Base-by-base conservation (phyloP, 352 stramenopile genomes). In the Phytophthora multivora region DNA sequence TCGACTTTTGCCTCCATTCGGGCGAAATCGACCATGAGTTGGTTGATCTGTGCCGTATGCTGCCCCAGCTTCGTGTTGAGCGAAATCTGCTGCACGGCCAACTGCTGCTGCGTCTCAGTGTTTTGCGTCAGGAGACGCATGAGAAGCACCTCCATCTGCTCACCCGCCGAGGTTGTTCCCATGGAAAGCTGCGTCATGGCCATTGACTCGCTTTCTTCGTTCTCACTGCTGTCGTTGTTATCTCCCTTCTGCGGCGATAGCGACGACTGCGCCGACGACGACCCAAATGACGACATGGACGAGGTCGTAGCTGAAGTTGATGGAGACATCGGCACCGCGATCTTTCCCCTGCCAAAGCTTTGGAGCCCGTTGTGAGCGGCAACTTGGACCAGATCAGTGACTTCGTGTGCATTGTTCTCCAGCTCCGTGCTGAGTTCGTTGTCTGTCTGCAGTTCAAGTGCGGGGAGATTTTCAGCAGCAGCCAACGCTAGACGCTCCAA, bases 71-170 rank as follows among this genome's bases (percentile, higher is more conserved):
- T 90, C 19, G 65, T 72, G 43, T 71, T 82, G 25, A 95, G 71
- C 33, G 76, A 83, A 41, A 90, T 80, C 66, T 93, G 84, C 62
- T 93, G 86, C 52, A 65, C 80, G 10, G 84, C 84, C 19, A 93
- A 63, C 57, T 92, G 86, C 70, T 95, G 72, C 68, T 93, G 86
- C 38, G 86, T 92, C 70, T 92, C 81, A 0, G 79, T 92, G 63
- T 88, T 92, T 63, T 92, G 83, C n/a, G 80, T 89, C 41, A 95
- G 61, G 49, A 95, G 51, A 5, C 74, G 80, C 82, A 95, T 90
- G 12, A 93, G 78, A 13, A 95, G 69, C 39, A 79, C 52, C 45
- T 95, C 84, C 79, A 92, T 91, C 18, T 77, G 70, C 53, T 77
- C 64, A 23, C 53, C 55, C n/a, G 54, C 54, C 5, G 69, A 12